These are phyloP conservation scores for Pseudocercospora pini-densiflorae DNA, from an alignment of 2,329 filamentous ascomycete species.

Conservation along the genomic window DNA sequence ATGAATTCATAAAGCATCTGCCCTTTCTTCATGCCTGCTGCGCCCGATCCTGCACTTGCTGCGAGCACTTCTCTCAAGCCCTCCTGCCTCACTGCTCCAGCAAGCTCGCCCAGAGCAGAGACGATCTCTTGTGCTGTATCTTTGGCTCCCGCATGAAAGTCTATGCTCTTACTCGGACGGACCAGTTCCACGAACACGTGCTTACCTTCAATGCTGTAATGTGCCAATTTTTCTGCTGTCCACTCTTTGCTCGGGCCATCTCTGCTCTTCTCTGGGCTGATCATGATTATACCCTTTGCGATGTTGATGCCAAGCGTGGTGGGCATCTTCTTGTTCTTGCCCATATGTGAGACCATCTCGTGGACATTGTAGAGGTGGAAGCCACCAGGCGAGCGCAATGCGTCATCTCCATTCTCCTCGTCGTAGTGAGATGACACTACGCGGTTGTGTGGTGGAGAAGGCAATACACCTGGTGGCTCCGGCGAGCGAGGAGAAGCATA, in stretches of 20 bases:
- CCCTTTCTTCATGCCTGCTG: slow-evolving; percentile 73
- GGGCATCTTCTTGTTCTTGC: slow-evolving; percentile 97
- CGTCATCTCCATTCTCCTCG: slow-evolving; percentile 50
- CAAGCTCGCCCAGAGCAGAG: slow-evolving; percentile 81
- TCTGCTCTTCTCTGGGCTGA: slow-evolving; percentile 81
- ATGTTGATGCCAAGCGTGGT: slow-evolving; percentile 96
- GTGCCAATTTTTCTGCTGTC: slow-evolving; percentile 92
- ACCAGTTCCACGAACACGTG: slow-evolving; percentile 96
- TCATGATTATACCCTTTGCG: slow-evolving; percentile 83
- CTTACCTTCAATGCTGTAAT: slow-evolving; percentile 97
- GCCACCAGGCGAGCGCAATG: slow-evolving; percentile 67
- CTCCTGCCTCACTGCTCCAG: slow-evolving; percentile 82
- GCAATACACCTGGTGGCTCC: slow-evolving; percentile 47
- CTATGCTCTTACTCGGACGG: slow-evolving; percentile 88
- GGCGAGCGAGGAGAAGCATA: slow-evolving; percentile 45
- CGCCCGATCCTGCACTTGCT: slow-evolving; percentile 69
- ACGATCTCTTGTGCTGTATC: slow-evolving; percentile 97
- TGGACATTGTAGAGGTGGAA: slow-evolving; percentile 97
- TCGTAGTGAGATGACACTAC: slow-evolving; percentile 42
- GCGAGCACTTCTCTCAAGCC: slow-evolving; percentile 83
- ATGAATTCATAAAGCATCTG: slow-evolving; percentile 93
- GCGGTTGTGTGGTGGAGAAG: slow-evolving; percentile 62
- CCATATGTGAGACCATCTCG: slow-evolving; percentile 96
- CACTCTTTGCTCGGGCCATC: slow-evolving; percentile 90
- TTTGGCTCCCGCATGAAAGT: slow-evolving; percentile 96